Conservation (phyloP, 139 green algal species). For the Micractinium conductrix region DNA sequence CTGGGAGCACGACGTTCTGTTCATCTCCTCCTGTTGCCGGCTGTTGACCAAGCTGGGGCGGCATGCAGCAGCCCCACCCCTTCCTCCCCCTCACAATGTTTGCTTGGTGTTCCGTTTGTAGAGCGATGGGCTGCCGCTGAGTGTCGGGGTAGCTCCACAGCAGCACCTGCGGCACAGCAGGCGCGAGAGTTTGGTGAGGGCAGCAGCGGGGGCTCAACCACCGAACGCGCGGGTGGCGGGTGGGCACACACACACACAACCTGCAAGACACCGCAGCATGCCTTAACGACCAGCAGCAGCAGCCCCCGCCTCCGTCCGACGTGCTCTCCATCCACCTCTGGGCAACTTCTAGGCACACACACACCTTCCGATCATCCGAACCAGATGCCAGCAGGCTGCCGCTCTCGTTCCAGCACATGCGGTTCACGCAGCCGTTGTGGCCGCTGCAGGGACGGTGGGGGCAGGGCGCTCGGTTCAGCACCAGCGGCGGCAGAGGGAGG, state of each 20-base stretch:
- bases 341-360: too few relatives aligned
- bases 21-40: too few relatives aligned
- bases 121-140: conserved; percentile 47
- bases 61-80: neutral
- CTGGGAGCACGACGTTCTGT: too few relatives aligned
- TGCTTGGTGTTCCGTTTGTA: conserved; percentile 75
- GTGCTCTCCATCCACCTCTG: too few relatives aligned
- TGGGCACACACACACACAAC: neutral
- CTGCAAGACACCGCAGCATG: too few relatives aligned
- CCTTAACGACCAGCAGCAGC: too few relatives aligned
- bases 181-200: too few relatives aligned
- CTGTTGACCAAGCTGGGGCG: conserved; percentile 66
- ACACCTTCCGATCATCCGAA: conserved; percentile 74
- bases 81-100: conserved; percentile 21
- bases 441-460: conserved; percentile 39
- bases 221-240: neutral
- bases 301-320: too few relatives aligned
- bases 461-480: neutral
- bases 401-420: conserved; percentile 76
- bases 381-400: conserved; percentile 75
- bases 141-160: conserved; percentile 76
- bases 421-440: conserved; percentile 84
- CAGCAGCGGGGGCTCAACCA: neutral
- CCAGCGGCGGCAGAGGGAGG: neutral
- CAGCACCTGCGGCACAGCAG: neutral